Conservation (phyloP, 495 filamentous ascomycete species). For the Neurospora sp. region DNA sequence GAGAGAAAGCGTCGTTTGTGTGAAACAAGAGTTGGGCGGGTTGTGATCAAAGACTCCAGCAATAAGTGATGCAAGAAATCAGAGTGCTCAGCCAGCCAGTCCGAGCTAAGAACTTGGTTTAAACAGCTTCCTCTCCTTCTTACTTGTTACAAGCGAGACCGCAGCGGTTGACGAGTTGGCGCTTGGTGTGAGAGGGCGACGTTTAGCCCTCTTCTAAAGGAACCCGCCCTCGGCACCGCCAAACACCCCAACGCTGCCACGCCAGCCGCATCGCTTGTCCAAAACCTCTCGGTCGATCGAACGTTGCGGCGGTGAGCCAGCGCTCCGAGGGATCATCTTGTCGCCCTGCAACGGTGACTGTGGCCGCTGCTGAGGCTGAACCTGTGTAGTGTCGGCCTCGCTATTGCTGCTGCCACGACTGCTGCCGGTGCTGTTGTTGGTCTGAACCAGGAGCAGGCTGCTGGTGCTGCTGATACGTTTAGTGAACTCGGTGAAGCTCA, state of each 20-base stretch:
- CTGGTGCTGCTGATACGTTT: conserved; percentile 42
- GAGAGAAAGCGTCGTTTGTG: not conserved
- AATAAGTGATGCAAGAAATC: not conserved
- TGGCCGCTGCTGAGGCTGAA: conserved; percentile 5
- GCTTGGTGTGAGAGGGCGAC: not conserved
- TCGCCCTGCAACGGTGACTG: not conserved
- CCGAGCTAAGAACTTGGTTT: not conserved
- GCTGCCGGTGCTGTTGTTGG: conserved; percentile 35
- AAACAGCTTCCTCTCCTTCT: not conserved
- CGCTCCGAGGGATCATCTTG: not conserved
- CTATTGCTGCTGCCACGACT: conserved; percentile 36
- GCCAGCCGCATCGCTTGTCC: conserved; percentile 25
- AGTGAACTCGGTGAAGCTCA: conserved; percentile 45
- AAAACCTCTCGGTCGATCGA: conserved; percentile 11
- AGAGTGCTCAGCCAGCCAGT: not conserved
- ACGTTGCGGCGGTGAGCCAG: conserved; percentile 1
- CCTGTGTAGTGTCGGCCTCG: not conserved
- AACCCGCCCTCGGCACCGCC: conserved; percentile 32
- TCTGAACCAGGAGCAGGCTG: conserved; percentile 42
- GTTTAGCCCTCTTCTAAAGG: conserved; percentile 10
- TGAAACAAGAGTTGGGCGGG: not conserved
- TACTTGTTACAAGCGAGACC: not conserved
- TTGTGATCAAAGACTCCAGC: not conserved
- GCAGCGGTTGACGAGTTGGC: not conserved
- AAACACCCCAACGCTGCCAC: conserved; percentile 46